Evolutionary conservation across 2,329 filamentous ascomycete species (phyloP).

Genomic region (Ophiostoma quercus): DNA sequence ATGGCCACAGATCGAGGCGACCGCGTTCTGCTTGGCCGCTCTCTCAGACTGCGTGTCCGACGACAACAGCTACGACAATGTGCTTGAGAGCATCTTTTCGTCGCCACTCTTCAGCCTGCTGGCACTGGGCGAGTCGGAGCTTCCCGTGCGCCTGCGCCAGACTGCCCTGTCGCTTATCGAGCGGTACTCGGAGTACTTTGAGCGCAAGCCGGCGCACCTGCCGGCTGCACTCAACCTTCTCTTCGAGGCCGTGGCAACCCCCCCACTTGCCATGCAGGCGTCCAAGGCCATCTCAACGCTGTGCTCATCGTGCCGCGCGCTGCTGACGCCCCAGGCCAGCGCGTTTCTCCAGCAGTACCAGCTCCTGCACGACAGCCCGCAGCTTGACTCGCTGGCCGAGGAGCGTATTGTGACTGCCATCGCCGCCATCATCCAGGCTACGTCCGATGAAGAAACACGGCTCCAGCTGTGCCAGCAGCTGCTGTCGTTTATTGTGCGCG

Average conservation of each 20-base stretch:
- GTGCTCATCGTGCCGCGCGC: constrained; percentile 67
- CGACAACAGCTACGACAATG: constrained; percentile 51
- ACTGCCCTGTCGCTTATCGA: constrained; percentile 67
- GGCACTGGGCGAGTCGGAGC: constrained; percentile 43
- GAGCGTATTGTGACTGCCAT: constrained; percentile 71
- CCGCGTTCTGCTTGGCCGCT: constrained; percentile 58
- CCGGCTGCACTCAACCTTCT: constrained; percentile 68
- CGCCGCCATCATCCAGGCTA: constrained; percentile 68
- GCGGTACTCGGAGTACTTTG: constrained; percentile 70
- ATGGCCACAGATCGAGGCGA: constrained; percentile 58
- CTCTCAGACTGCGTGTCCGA: constrained; percentile 62
- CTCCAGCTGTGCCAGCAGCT: constrained; percentile 52
- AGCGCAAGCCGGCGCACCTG: constrained; percentile 60
- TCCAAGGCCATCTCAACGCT: constrained; percentile 69
- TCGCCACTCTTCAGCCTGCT: constrained; percentile 54
- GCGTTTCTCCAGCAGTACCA: constrained; percentile 69
- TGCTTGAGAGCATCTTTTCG: constrained; percentile 57
- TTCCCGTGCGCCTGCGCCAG: constrained; percentile 60
- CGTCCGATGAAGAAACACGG: constrained; percentile 53
- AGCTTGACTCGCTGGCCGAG: constrained; percentile 63
- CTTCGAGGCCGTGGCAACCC: constrained; percentile 62
- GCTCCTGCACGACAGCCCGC: constrained; percentile 53
- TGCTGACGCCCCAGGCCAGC: constrained; percentile 60
- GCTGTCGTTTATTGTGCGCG: constrained; percentile 56
- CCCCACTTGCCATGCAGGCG: constrained; percentile 46